Conservation (phyloP, 176 grass and related monocot species). For the Zea luxurians region DNA sequence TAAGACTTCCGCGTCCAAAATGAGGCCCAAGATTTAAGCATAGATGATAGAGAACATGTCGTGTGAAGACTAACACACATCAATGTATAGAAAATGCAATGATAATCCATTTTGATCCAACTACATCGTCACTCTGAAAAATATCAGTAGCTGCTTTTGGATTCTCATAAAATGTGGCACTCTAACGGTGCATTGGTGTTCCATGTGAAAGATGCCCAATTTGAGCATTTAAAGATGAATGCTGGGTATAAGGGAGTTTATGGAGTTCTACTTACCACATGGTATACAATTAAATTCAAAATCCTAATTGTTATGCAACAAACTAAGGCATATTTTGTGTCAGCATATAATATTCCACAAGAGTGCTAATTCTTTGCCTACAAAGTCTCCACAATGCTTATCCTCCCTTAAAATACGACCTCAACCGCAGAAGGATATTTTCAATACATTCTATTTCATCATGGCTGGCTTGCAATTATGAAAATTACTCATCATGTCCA, state of each 20-base stretch:
- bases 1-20: neutral
- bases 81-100: neutral
- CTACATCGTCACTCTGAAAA: neutral
- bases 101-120: neutral
- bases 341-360: neutral
- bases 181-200: neutral
- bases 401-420: neutral
- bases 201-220: neutral
- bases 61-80: constrained; percentile 5
- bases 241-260: neutral
- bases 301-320: neutral
- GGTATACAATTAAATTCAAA: neutral
- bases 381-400: neutral
- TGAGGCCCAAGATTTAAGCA: neutral
- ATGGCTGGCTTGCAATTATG: constrained; percentile 3
- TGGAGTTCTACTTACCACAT: neutral
- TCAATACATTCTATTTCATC: neutral
- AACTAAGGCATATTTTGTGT: neutral
- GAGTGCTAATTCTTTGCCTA: neutral
- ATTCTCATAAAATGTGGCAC: neutral
- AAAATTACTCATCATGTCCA: constrained; percentile 20
- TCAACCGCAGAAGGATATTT: neutral
- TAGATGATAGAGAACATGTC: neutral
- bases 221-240: neutral
- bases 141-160: neutral